phyloP scores from a whole-genome alignment of 2,329 filamentous ascomycete species.

The Trichophyton schoenleinii region DNA sequence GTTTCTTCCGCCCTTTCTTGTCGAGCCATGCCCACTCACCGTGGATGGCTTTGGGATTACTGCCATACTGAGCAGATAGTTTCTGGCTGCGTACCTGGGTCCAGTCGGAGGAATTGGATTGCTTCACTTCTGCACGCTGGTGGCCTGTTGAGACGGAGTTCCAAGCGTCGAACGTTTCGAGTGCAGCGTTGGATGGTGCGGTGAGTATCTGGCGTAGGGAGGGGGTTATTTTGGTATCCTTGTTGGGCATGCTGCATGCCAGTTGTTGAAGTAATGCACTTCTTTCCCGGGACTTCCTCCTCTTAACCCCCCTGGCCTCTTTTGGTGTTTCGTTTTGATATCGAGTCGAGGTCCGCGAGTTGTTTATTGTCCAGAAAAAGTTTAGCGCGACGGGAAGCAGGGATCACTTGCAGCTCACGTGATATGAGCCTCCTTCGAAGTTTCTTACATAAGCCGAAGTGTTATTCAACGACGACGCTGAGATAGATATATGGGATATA shows the following conservation, averaged over 20 bases:
- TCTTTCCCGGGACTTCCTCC: neutral
- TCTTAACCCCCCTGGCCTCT: neutral
- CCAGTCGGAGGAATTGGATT: constrained; percentile 13
- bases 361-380: constrained; percentile 7
- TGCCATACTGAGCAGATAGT: constrained; percentile 12
- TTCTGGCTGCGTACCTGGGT: constrained; percentile 13
- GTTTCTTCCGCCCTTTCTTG: neutral
- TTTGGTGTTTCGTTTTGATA: neutral
- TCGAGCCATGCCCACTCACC: constrained; percentile 18
- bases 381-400: neutral
- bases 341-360: neutral
- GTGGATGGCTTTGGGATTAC: neutral
- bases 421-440: neutral
- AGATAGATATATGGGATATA: neutral
- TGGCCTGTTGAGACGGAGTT: constrained; percentile 16
- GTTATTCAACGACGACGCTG: neutral
- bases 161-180: constrained; percentile 17
- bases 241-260: constrained; percentile 10
- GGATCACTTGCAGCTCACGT: constrained; percentile 13
- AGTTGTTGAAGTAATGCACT: neutral
- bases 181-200: constrained; percentile 14
- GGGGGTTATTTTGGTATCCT: constrained; percentile 15
- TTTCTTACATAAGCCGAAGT: neutral
- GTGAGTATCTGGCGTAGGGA: constrained; percentile 16
- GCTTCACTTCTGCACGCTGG: constrained; percentile 13